Evolutionary conservation across 2,329 filamentous ascomycete species (phyloP), one percentile per base, ranked within the genome.

Genomic region (Penicillium decumbens): DNA sequence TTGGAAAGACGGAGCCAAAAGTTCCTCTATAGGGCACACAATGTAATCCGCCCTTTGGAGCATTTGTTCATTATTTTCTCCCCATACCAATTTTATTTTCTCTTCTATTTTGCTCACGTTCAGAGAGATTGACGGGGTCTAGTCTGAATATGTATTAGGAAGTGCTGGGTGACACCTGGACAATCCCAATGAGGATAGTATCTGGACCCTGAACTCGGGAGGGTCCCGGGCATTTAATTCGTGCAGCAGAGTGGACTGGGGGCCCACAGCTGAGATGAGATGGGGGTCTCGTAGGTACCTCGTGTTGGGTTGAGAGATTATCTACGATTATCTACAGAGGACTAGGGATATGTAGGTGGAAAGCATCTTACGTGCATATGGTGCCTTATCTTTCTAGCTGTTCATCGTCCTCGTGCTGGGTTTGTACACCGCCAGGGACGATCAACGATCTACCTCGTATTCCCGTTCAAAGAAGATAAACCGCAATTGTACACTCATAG

Each of bases 51-150:
- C 45, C 45, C 45, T 35, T 30, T 30, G 28, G 25, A 47, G 32
- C 39, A 42, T 42, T 38, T 52, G 47, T 47, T 38, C 37, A 32
- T 40, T 41, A 42, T 33, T 44, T 43, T 38, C 25, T 50, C 33
- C 50, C 43, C 50, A 53, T 53, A 53, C 50, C 50, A 53, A 53
- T 52, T 47, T 28, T 8, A 46, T 46, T 13, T 45, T 30, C 25
- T 23, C 9, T 25, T 43, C 7, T 32, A n/a, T 41, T 27, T 39
- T 28, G 13, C 18, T 33, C 15, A 28, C 12, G 6, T 9, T 24
- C 18, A 3, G 27, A 27, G n/a, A 35, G 5, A 35, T 8, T 15
- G 15, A 32, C 15, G 7, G 30, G 30, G 15, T 18, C 15, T 18
- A 18, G 15, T 18, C 15, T 18, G 15, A 18, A 18, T 1, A 18